Percentiles rank a stretch among this genome's conserved stretches.
Conservation (phyloP, 495 filamentous ascomycete genomes). For the Talaromyces adpressus region DNA sequence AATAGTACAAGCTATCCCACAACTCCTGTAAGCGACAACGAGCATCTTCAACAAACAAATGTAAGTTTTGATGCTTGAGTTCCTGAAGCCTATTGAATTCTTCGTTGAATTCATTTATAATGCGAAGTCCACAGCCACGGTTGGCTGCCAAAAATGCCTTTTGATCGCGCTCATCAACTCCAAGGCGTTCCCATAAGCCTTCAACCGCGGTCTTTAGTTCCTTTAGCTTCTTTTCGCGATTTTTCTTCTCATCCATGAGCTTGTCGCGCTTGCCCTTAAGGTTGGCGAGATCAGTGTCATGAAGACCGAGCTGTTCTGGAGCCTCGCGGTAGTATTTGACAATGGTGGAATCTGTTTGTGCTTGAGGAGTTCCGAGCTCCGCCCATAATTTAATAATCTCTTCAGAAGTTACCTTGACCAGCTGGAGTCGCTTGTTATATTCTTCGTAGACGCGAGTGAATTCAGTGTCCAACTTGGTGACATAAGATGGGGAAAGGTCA, state of each 20-base stretch:
- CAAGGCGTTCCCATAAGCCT: conserved; percentile 81
- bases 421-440: conserved; percentile 71
- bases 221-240: conserved; percentile 71
- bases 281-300: conserved; percentile 71
- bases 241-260: conserved; percentile 86
- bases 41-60: conserved; percentile 92
- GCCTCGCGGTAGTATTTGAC: conserved; percentile 82
- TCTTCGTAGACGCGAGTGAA: conserved; percentile 93
- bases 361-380: conserved; percentile 86
- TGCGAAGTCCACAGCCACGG: conserved; percentile 73
- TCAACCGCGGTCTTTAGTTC: conserved; percentile 70
- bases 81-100: conserved; percentile 82
- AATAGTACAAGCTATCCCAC: conserved; percentile 90
- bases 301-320: conserved; percentile 88
- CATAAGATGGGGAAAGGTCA: conserved; percentile 83
- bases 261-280: conserved; percentile 71
- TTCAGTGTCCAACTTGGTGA: conserved; percentile 78
- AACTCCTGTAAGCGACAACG: conserved; percentile 83
- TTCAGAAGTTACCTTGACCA: conserved; percentile 67
- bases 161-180: conserved; percentile 70
- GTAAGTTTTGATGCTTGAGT: conserved; percentile 88
- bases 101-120: conserved; percentile 91
- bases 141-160: conserved; percentile 70
- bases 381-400: conserved; percentile 93
- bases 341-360: conserved; percentile 80